Evolutionary conservation across 352 stramenopile genomes (phyloP), one percentile per base, ranked within the genome.

Genomic region (Globisporangium sylvaticum): DNA sequence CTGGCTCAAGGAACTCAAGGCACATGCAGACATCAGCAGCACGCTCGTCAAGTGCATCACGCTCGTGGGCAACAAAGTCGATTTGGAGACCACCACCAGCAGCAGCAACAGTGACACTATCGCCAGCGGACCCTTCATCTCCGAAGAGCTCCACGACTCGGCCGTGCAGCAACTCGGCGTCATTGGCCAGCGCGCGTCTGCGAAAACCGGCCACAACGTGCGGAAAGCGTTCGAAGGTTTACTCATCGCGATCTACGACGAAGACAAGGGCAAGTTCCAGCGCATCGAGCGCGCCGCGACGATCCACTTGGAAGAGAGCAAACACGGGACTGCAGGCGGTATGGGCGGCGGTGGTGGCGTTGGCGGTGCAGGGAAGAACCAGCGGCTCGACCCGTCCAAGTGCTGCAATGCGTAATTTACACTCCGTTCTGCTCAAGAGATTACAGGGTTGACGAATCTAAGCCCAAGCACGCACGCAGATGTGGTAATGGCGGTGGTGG

Each of bases 21-120:
- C 81, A 7, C 78, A 81, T 29, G 80, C 84, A 15, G 75, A 84
- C 55, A 68, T 79, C 20, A 87, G 82, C 67, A 90, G 83, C 62
- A 86, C 83, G 9, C 68, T 94, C 4, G 67, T 74, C 4, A 87
- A 65, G 10, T 92, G 84, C 66, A 81, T 94, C 58, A 80, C 91
- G 70, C 71, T 94, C 22, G 87, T 94, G 42, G 87, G 84, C 65
- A 94, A 94, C 57, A 94, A 94, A 53, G 69, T 89, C 22, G 87
- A 94, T 62, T 68, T 94, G 39, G 77, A 83, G 54, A 24, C 59
- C 0, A 25, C n/a, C 7, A 32, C 39, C 6, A 39, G 65, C 4
- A 66, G 58, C 7, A 34, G 65, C 42, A 24, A 18, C 29, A 31
- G 12, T 32, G 1, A 56, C 1, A 14, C 50, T n/a, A 9, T n/a